Percentiles rank a stretch among this genome's conserved stretches.
These are phyloP conservation scores for Fusarium pininemorale DNA, from an alignment of 2,329 filamentous ascomycete genomes.

Conservation along the genomic window DNA sequence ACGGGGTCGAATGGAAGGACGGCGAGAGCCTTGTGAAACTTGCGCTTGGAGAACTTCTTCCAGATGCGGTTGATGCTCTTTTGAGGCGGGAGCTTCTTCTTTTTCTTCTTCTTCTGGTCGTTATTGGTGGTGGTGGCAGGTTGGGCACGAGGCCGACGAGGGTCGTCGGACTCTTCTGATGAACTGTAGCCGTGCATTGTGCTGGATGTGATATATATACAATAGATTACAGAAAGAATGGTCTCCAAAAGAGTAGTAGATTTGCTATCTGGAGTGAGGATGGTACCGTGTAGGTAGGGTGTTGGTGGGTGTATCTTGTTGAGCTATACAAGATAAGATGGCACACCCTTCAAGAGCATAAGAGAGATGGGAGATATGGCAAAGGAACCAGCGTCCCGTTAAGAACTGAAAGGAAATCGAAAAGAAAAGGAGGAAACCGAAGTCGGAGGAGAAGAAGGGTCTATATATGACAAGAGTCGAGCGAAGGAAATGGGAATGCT, in stretches of 20 bases:
- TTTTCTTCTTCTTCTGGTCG: slow-evolving; percentile 60
- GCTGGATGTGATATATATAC: not conserved
- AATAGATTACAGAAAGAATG: not conserved
- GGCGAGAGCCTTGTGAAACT: slow-evolving; percentile 71
- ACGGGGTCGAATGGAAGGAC: slow-evolving; percentile 73
- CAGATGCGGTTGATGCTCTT: slow-evolving; percentile 74
- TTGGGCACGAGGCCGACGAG: slow-evolving; percentile 49
- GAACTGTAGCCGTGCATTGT: slow-evolving; percentile 59
- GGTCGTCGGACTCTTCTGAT: slow-evolving; percentile 60
- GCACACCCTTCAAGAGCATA: not conserved
- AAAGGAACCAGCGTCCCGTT: slow-evolving; percentile 3
- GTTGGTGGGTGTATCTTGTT: not conserved
- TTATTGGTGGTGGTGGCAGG: slow-evolving; percentile 48
- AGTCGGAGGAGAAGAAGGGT: slow-evolving; percentile 14
- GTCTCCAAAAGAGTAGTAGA: not conserved
- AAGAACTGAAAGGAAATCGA: not conserved
- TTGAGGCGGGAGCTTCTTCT: slow-evolving; percentile 67
- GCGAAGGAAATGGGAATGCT: slow-evolving; percentile 7
- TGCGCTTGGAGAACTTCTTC: slow-evolving; percentile 66
- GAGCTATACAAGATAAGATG: not conserved
- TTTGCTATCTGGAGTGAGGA: not conserved
- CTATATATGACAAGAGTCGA: slow-evolving; percentile 25
- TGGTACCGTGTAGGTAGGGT: not conserved
- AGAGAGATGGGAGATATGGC: not conserved
- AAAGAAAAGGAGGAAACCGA: not conserved